Base-by-base conservation (phyloP, 2,329 filamentous ascomycete genomes). In the Uncinocarpus reesii region DNA sequence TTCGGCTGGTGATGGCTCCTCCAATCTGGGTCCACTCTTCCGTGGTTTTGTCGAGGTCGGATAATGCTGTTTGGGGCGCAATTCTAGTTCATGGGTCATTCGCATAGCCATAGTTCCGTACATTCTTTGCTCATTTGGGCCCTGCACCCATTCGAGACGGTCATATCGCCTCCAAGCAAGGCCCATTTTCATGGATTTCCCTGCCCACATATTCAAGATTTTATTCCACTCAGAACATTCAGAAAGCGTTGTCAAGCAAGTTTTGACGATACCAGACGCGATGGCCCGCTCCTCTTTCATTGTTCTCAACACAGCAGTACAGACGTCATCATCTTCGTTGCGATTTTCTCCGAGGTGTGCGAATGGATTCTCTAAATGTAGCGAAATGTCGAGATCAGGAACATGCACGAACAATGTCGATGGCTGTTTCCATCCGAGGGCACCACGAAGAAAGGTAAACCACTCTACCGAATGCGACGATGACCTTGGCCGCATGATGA, bases 81-180 rank as follows among this genome's bases (percentile, higher is more conserved):
- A 61, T 59, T 84, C 79, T 13, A 84, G 71, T 43, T 83, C 79
- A 58, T 84, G 80, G 2, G 79, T 78, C 42, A 72, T 74, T 53
- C 77, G 70, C 79, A 84, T 82, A 26, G 78, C 80, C 53, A 83
- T 78, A 0, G 79, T 76, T 29, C 80, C 80, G 53, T 82, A 82
- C 80, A 84, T 84, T 52, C 76, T 78, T 54, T 78, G 73, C 58
- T 84, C 80, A 46, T 81, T 80, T 8, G 70, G 68, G 13, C 80
- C 80, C 60, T 81, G 73, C 3, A 84, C 69, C 80, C 80, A 84
- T 62, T 84, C 80, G 13, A 84, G 65, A 20, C 80, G 72, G 57
- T 84, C 80, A 57, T 83, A 84, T 38, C 80, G 71, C 61, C 80
- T 81, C 80, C 80, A 84, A 2, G 78, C 80, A 41, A 84, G 69